phyloP scores from a whole-genome alignment of 2,329 filamentous ascomycete genomes.

The Ophiocordyceps polyrhachis-furcata region DNA sequence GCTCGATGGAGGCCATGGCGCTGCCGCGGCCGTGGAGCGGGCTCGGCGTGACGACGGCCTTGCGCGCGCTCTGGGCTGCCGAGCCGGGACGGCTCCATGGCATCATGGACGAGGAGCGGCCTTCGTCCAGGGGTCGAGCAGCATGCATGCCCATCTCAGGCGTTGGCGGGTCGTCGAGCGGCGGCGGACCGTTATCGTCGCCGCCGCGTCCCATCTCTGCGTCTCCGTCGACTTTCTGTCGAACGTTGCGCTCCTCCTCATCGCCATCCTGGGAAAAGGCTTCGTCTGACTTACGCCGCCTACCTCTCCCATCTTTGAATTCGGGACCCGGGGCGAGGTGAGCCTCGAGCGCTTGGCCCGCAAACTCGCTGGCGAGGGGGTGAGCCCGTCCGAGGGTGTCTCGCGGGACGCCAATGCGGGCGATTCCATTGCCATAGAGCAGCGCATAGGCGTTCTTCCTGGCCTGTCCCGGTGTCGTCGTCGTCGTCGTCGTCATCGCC shows the following conservation, averaged over 20 bases:
- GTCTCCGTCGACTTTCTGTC: constrained; percentile 13
- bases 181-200: constrained; percentile 1
- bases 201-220: constrained; percentile 11
- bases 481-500: constrained; percentile 7
- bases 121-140: constrained; percentile 46
- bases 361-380: constrained; percentile 24
- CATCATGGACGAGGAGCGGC: constrained; percentile 32
- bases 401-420: constrained; percentile 9
- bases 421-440: constrained; percentile 17
- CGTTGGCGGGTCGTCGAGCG: constrained; percentile 17
- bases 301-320: constrained; percentile 7
- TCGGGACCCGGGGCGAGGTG: constrained; percentile 7
- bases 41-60: constrained; percentile 14
- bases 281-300: constrained; percentile 23
- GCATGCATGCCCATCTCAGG: constrained; percentile 56
- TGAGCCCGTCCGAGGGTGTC: constrained; percentile 15
- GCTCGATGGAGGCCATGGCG: constrained; percentile 21
- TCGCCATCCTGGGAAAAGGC: constrained; percentile 17
- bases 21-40: constrained; percentile 19
- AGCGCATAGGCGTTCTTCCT: constrained; percentile 16
- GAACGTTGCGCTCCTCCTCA: constrained; percentile 16
- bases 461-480: constrained; percentile 16
- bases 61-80: constrained; percentile 19
- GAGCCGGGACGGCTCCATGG: constrained; percentile 35
- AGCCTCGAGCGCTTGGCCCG: constrained; percentile 23